A percentile compares a stretch with the other conserved stretches of the same genome.
phyloP scores from a whole-genome alignment of 805 yeast genomes.

The Lachancea waltii region DNA sequence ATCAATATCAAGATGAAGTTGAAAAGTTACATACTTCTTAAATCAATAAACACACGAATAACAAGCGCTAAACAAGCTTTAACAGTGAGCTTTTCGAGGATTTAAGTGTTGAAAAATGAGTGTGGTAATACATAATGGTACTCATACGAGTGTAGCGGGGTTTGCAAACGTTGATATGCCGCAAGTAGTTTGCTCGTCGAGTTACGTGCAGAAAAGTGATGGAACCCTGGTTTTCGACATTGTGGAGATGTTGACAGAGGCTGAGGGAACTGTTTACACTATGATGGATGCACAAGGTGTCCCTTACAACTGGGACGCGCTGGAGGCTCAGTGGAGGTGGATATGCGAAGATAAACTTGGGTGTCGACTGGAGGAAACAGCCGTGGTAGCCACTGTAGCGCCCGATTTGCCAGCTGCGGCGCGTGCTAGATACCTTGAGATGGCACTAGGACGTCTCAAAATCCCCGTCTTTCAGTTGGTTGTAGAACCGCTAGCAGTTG shows the following conservation, averaged over 20 bases:
- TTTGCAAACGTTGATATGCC: constrained; percentile 62
- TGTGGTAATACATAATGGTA: constrained; percentile 64
- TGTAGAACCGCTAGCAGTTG: constrained; percentile 69
- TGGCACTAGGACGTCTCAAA: constrained; percentile 66
- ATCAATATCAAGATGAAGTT: neutral
- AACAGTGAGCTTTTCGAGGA: constrained; percentile 33
- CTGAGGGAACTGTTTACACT: constrained; percentile 38
- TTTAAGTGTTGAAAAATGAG: constrained; percentile 30
- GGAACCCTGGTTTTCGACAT: constrained; percentile 24
- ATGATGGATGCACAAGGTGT: constrained; percentile 52
- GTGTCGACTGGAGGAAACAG: constrained; percentile 52
- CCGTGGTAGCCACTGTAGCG: constrained; percentile 46
- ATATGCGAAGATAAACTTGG: constrained; percentile 48
- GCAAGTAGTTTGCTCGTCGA: constrained; percentile 48
- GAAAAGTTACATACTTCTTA: neutral
- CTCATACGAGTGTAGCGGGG: constrained; percentile 62
- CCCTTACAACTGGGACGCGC: constrained; percentile 66
- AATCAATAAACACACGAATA: too few species aligned
- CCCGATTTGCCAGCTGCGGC: constrained; percentile 26
- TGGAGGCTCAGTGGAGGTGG: constrained; percentile 61
- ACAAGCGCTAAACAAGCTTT: constrained; percentile 3
- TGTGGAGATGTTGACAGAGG: constrained; percentile 27
- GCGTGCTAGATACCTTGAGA: constrained; percentile 57
- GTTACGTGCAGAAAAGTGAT: constrained; percentile 38
- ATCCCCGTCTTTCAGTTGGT: constrained; percentile 75